Conservation (phyloP, 2,329 filamentous ascomycete species). For the Gliomastix tumulicola region DNA sequence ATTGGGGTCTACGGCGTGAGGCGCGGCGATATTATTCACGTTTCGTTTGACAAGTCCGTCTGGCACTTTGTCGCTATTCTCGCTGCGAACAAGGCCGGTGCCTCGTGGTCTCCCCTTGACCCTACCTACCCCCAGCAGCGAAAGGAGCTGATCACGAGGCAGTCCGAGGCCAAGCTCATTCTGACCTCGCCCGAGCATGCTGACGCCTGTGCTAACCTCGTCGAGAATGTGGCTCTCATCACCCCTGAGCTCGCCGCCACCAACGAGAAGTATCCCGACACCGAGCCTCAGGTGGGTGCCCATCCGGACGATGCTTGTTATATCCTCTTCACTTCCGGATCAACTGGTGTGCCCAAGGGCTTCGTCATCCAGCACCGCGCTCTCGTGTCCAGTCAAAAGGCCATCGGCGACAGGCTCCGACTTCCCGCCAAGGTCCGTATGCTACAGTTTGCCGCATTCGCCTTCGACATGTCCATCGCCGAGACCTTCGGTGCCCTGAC, state of each 20-base stretch:
- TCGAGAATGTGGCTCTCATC: not conserved
- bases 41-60: conserved; percentile 6
- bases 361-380: conserved; percentile 10
- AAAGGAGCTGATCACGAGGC: conserved; percentile 1
- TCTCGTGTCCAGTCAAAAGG: conserved; percentile 10
- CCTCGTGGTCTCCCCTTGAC: conserved; percentile 3
- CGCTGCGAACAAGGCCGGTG: conserved; percentile 5
- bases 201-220: conserved; percentile 11
- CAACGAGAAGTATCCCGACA: not conserved
- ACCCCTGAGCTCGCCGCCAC: not conserved
- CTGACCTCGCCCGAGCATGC: conserved; percentile 20
- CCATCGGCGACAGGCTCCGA: conserved; percentile 3
- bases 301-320: conserved; percentile 5
- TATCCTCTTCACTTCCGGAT: conserved; percentile 7
- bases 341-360: conserved; percentile 14
- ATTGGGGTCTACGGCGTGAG: conserved; percentile 5
- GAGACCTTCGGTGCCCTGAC: conserved; percentile 5
- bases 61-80: conserved; percentile 5
- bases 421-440: not conserved
- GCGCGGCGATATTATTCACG: not conserved
- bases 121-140: conserved; percentile 3
- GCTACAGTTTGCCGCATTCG: conserved; percentile 5
- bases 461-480: conserved; percentile 6
- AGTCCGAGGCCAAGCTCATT: not conserved
- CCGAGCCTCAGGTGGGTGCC: not conserved